Percentiles rank a stretch among this genome's conserved stretches.
Conservation (phyloP, 805 yeast species). For the Wickerhamiella nectarea region DNA sequence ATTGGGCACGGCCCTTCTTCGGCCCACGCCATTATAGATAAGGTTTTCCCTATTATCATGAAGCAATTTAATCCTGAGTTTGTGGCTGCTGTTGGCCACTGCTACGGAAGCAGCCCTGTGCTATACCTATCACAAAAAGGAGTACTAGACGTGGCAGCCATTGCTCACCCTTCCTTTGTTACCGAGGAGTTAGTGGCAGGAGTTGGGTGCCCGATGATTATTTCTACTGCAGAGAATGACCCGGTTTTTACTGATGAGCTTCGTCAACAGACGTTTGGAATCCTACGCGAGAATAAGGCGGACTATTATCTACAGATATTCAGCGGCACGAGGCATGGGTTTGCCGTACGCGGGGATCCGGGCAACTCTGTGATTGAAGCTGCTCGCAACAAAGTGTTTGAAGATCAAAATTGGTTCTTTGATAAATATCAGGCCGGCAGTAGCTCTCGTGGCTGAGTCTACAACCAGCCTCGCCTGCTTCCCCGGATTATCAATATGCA, state of each 20-base stretch:
- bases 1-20: conserved; percentile 9
- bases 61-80: conserved; percentile 33
- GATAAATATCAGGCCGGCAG: neutral
- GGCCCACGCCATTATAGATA: conserved; percentile 35
- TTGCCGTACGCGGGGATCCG: conserved; percentile 63
- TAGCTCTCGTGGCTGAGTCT: no score
- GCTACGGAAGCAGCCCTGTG: conserved; percentile 32
- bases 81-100: conserved; percentile 34
- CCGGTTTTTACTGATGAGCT: conserved; percentile 45
- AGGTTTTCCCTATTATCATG: conserved; percentile 34
- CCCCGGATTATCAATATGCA: no score
- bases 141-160: conserved; percentile 54
- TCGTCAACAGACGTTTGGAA: conserved; percentile 47
- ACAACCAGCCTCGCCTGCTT: no score
- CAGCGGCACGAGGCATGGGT: conserved; percentile 62
- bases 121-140: conserved; percentile 28
- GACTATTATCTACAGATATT: conserved; percentile 49
- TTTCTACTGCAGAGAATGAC: conserved; percentile 71
- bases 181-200: conserved; percentile 47
- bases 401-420: conserved; percentile 27
- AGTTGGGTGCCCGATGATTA: conserved; percentile 48
- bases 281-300: conserved; percentile 39
- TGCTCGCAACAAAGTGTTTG: conserved; percentile 53
- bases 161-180: conserved; percentile 80
- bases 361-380: conserved; percentile 37